A percentile compares a stretch with the other conserved stretches of the same genome.
These are phyloP conservation scores for Symbiotaphrina buchneri DNA, from an alignment of 495 filamentous ascomycete species.

Conservation along the genomic window DNA sequence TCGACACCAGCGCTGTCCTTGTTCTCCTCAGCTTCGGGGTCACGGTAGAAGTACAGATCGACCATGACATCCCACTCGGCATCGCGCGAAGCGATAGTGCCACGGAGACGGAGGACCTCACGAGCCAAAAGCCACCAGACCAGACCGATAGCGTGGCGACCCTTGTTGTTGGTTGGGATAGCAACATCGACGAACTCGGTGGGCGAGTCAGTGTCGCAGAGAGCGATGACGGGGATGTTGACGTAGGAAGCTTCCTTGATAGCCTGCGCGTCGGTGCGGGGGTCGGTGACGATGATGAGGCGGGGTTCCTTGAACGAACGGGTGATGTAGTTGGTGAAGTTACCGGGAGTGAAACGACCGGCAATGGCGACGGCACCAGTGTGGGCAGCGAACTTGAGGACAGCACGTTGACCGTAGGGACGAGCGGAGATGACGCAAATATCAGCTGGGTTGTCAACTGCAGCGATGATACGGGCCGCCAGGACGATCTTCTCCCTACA, in stretches of 20 bases:
- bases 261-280: conserved; percentile 96
- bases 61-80: conserved; percentile 96
- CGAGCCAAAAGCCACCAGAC: conserved; percentile 99
- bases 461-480: conserved; percentile 92
- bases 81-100: conserved; percentile 83
- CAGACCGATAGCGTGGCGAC: conserved; percentile 91
- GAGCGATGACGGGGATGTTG: conserved; percentile 98
- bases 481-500: conserved; percentile 97
- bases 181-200: conserved; percentile 99
- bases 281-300: conserved; percentile 97
- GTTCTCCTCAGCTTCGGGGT: conserved; percentile 94
- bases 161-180: conserved; percentile 99
- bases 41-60: conserved; percentile 99
- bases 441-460: conserved; percentile 97
- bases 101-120: conserved; percentile 96
- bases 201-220: conserved; percentile 97
- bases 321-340: conserved; percentile 99
- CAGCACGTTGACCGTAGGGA: conserved; percentile 97
- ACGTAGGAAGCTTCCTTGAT: conserved; percentile 99
- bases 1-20: conserved; percentile 52
- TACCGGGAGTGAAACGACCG: conserved; percentile 98
- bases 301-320: conserved; percentile 99
- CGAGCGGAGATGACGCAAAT: conserved; percentile 98
- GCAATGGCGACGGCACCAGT: conserved; percentile 55
- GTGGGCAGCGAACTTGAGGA: conserved; percentile 7